Evolutionary conservation across 2,329 filamentous ascomycete genomes (phyloP), one percentile per base, ranked within the genome.

Genomic region (Verticillium dahliae): DNA sequence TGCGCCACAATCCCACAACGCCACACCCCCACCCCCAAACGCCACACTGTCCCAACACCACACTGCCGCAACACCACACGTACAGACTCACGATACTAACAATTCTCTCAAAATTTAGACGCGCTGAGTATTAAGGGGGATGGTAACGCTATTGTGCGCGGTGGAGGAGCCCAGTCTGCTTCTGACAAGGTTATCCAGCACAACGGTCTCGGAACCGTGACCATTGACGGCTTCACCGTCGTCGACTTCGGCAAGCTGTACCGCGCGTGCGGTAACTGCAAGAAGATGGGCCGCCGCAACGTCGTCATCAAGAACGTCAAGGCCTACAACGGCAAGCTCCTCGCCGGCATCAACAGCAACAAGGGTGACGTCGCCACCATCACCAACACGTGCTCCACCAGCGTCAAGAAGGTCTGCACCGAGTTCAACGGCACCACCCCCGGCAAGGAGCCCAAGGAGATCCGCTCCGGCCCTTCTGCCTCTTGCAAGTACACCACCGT

Each of bases 261-360:
- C 62, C 63, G 63, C 63, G 61, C 62, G 9, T 65, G 63, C 63
- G 63, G 63, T 14, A 65, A 65, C 62, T 65, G 63, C 63, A 65
- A 65, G 62, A 62, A 34, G 27, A 63, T 63, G 62, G 63, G 63
- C 60, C 57, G 57, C 58, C 62, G 63, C 58, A n/a, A 56, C 62
- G 63, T 65, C 55, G 59, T 65, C 34, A 34, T 65, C 57, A 64
- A 64, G 63, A 65, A 65, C 59, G 63, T 65, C 58, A 65, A 62
- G 60, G 62, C 63, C 62, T 63, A 56, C 63, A 65, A 65, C 62
- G 63, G 63, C 60, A 63, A 65, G 60, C 60, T 65, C 58, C 62
- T 65, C 62, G 60, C 60, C 57, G 63, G 63, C 57, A 64, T 65
- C 63, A 65, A 65, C 63, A 64, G 62, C 59, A 65, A 65, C 63